These are phyloP conservation scores for Picea abies DNA, from an alignment of 83 land plant genomes.

Conservation along the genomic window DNA sequence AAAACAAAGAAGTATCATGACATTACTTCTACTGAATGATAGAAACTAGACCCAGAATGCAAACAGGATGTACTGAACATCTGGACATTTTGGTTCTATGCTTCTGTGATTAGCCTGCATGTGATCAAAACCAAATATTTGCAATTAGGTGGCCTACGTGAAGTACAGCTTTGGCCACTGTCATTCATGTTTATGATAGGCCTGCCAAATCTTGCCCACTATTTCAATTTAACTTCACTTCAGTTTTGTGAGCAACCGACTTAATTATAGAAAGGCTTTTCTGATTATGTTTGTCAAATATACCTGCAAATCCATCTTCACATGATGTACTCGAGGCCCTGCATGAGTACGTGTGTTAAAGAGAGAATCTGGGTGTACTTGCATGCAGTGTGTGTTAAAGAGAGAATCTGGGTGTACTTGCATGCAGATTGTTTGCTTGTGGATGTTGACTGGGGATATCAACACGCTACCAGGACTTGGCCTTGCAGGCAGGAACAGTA, in stretches of 20 bases:
- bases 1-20: background rate
- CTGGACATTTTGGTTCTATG: background rate
- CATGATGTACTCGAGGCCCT: conserved; percentile 4
- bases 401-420: conserved; percentile 3
- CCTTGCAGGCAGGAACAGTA: background rate
- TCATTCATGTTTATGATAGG: background rate
- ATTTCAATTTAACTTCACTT: background rate
- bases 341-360: conserved; percentile 9
- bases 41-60: background rate
- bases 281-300: background rate
- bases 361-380: background rate
- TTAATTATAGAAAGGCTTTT: background rate
- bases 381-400: too few species aligned
- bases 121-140: background rate
- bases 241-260: background rate
- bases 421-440: background rate
- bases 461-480: conserved; percentile 13
- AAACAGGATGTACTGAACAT: background rate
- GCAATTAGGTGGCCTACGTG: too few species aligned
- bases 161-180: background rate
- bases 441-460: background rate
- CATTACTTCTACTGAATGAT: background rate
- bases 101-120: background rate
- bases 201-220: background rate
- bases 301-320: conserved; percentile 2